phyloP scores from a whole-genome alignment of 2,329 filamentous ascomycete species.

The Scedosporium dehoogii region DNA sequence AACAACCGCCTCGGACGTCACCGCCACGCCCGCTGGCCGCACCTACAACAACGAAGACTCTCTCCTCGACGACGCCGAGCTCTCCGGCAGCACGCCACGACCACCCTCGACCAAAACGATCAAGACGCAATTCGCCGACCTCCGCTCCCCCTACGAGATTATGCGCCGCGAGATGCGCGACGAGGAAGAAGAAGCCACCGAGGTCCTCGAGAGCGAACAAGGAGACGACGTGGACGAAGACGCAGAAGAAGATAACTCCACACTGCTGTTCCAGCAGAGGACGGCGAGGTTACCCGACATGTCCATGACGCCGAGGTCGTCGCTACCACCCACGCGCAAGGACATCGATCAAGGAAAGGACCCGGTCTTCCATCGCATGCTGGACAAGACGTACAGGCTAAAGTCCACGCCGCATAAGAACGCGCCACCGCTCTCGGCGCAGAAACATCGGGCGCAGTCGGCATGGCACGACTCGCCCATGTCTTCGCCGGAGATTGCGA shows the following conservation, averaged over 20 bases:
- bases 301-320: conserved; percentile 51
- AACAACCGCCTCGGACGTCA: conserved; percentile 26
- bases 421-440: conserved; percentile 27
- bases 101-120: conserved; percentile 40
- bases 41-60: conserved; percentile 47
- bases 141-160: conserved; percentile 68
- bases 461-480: conserved; percentile 49
- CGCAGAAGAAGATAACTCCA: conserved; percentile 33
- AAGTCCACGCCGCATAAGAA: conserved; percentile 70
- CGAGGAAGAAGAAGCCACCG: conserved; percentile 27
- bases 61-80: conserved; percentile 52
- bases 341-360: conserved; percentile 40
- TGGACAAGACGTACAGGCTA: conserved; percentile 91
- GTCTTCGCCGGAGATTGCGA: conserved; percentile 68
- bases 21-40: conserved; percentile 29
- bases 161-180: conserved; percentile 57
- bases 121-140: conserved; percentile 48
- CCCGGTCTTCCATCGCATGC: conserved; percentile 77
- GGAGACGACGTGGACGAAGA: conserved; percentile 21
- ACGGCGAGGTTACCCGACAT: conserved; percentile 50
- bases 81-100: conserved; percentile 60
- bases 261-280: conserved; percentile 39
- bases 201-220: conserved; percentile 16
- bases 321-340: conserved; percentile 22
- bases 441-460: conserved; percentile 20